A percentile compares a stretch with the other conserved stretches of the same genome.
Evolutionary conservation across 1,139 yeast species (phyloP).

Genomic region (Candida tetrigidarum): DNA sequence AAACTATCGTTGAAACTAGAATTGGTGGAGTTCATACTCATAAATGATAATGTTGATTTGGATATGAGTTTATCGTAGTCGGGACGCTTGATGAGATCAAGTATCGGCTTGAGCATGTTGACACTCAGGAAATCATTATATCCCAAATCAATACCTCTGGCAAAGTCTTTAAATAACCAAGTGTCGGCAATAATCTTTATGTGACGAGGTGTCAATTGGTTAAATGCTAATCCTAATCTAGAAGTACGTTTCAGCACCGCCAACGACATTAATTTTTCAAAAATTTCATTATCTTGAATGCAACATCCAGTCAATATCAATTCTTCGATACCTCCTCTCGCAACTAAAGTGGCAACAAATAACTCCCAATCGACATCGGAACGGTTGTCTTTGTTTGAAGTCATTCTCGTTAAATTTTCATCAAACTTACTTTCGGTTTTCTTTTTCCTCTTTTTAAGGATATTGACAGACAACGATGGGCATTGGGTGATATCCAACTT

Average conservation of each 20-base stretch:
- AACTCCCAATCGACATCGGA: conserved; percentile 80
- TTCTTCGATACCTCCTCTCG: conserved; percentile 75
- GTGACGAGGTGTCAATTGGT: conserved; percentile 56
- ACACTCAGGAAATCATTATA: conserved; percentile 63
- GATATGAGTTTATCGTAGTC: conserved; percentile 24
- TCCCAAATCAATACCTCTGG: conserved; percentile 68
- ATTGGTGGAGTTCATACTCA: conserved; percentile 74
- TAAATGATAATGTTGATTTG: conserved; percentile 51
- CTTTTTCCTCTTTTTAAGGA: conserved; percentile 48
- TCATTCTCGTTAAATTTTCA: conserved; percentile 54
- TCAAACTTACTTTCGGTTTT: conserved; percentile 24
- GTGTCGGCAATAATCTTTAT: conserved; percentile 49
- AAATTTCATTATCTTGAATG: conserved; percentile 56
- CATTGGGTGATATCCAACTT: conserved; percentile 74
- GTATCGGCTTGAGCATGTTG: conserved; percentile 29
- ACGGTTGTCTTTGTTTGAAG: conserved; percentile 58
- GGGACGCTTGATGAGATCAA: conserved; percentile 25
- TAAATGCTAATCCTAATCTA: conserved; percentile 72
- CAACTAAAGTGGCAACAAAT: conserved; percentile 67
- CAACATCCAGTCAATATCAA: conserved; percentile 74
- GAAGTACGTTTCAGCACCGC: conserved; percentile 56
- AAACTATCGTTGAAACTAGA: conserved; percentile 41
- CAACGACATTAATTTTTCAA: conserved; percentile 58
- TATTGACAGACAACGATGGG: conserved; percentile 60
- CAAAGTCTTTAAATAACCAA: conserved; percentile 41